phyloP scores from a whole-genome alignment of 306 rosid species.

The Trichosanthes cucumerina region DNA sequence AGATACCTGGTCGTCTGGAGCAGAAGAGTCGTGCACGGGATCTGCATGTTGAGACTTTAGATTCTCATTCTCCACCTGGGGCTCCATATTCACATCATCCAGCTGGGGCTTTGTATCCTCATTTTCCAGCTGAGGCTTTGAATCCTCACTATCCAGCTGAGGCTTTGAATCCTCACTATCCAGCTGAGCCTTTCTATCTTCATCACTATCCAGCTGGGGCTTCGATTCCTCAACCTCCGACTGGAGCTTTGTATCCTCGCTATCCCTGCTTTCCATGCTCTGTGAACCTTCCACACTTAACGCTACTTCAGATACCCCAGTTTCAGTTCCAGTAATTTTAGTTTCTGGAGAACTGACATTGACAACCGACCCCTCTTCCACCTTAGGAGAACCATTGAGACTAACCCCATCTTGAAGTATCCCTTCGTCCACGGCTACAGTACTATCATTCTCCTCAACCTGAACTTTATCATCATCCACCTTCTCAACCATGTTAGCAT shows the following conservation, averaged over 20 bases:
- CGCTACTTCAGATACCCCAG: constrained; percentile 25
- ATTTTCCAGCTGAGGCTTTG: constrained; percentile 17
- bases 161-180: neutral
- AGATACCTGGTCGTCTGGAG: constrained; percentile 86
- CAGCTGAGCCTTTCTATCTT: neutral
- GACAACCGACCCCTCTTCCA: constrained; percentile 23
- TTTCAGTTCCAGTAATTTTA: constrained; percentile 24
- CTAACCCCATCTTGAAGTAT: constrained; percentile 23
- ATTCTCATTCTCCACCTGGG: constrained; percentile 41
- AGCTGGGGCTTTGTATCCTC: constrained; percentile 28
- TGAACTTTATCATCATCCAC: constrained; percentile 17
- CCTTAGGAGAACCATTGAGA: constrained; percentile 19
- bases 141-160: constrained; percentile 13
- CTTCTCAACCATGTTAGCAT: constrained; percentile 16
- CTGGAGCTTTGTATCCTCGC: constrained; percentile 4
- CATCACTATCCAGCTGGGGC: neutral
- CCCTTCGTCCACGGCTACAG: constrained; percentile 19
- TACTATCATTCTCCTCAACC: constrained; percentile 25
- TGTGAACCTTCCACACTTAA: constrained; percentile 27
- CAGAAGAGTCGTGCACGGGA: constrained; percentile 41
- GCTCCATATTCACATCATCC: constrained; percentile 31
- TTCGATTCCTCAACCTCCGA: neutral
- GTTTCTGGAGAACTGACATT: constrained; percentile 30
- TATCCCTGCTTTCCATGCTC: constrained; percentile 20
- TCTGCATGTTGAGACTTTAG: constrained; percentile 35